Evolutionary conservation across 1,139 yeast genomes (phyloP), one percentile per base, ranked within the genome.

Genomic region (Citeromyces hawaiiensis): DNA sequence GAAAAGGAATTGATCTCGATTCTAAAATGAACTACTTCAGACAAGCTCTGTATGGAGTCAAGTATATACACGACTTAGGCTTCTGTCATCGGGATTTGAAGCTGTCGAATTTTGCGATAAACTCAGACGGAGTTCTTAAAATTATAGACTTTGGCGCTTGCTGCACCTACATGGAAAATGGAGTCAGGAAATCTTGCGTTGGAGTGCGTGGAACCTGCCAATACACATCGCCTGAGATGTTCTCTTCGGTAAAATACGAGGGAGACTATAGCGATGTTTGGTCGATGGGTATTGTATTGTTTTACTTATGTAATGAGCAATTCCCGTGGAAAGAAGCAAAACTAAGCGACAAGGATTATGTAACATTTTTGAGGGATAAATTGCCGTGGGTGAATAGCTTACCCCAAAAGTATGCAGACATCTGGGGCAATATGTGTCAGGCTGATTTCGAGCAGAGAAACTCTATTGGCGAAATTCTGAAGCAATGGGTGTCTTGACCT

Each of bases 151-250:
- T 80, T 57, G 93, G 93, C 2, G 74, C 83, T 80, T 78, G 38
- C 71, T 68, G 50, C 61, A 54, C 44, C 64, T 56, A 33, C 56
- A 46, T 43, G 60, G 56, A 37, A 51, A 48, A 3, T 59, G 56
- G 18, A 58, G 61, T 13, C 60, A 64, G 11, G 58, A 57, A 37
- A 78, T 83, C 2, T 30, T 30, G 34, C 11, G 60, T 68, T 30
- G 91, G 91, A n/a, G 69, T 82, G 8, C 85, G 81, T 18, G 93
- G 93, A 2, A 76, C 85, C 9, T 91, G 82, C 57, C 93, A 91
- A 4, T 82, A 82, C 52, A 59, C 82, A 47, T 82, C 91, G 0
- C 91, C 91, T 0, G 93, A 82, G 56, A 80, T 82, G 23, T 63
- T 79, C 7, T 45, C 47, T 3, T 40, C 48, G 42, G 58, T 53